Evolutionary conservation across 129 eudicot genomes (phyloP), one percentile per base, ranked within the genome.

Genomic region (Flaveria sonorensis): DNA sequence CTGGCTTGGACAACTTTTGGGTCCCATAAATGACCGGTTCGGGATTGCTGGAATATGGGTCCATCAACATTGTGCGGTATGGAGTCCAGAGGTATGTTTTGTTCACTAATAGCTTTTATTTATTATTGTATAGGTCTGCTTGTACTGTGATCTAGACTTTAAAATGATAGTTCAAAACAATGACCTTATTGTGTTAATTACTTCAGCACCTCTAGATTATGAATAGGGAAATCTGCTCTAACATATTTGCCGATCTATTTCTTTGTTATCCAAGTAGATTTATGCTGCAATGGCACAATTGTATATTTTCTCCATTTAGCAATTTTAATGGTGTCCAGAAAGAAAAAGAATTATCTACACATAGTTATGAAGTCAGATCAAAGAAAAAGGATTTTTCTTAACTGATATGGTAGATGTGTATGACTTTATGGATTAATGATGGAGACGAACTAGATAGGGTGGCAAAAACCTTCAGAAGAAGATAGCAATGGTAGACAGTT

Each of bases 21-120:
- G 99, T 67, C 99, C 99, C 52, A 80, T 94, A 39, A 94, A 91
- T 85, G 99, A 91, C 64, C 90, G 96, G 26, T 88, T 82, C 55
- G 99, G 99, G 26, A 94, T 94, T 79, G 99, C 99, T 71, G 93
- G 99, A 76, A 87, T 91, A 62, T 91, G 97, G 97, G 96, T 94
- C 51, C 99, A 94, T 81, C 99, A 91, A 81, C 92, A 87, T 6
- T 91, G 99, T 86, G 99, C 99, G 39, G 96, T 94, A 16, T 94
- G 99, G 99, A 94, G 99, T 83, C 99, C 99, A 55, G 99, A 94
- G 99, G 99, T 94, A 83, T 75, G 83, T 57, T 78, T 71, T 76
- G 42, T 76, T 59, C 68, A 36, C 63, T 36, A 68, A n/a, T 15
- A 55, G 53, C 74, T 39, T 72, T 70, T 16, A 51, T 8, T 39